Base-by-base conservation (phyloP, 345 rosid genomes). In the Eucalyptus pauciflora region DNA sequence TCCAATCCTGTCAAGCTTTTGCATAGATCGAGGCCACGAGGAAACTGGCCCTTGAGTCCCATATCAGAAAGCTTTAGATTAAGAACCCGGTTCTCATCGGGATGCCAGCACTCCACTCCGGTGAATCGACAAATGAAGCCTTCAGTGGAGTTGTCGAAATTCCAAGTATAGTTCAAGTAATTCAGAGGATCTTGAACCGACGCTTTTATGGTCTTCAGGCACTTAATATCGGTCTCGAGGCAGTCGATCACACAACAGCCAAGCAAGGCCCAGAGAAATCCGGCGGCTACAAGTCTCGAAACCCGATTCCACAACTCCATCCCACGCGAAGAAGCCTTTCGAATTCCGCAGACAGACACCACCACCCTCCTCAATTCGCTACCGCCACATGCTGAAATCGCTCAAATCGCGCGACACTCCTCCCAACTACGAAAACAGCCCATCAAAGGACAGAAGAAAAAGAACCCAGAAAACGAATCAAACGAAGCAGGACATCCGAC, bases 21-120 rank as follows among this genome's bases (percentile, higher is more conserved):
- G 91, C 99, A 97, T 1, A 91, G 22, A 45, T 13, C 2, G 48
- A 97, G 52, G 10, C 92, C 96, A 8, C 0, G 69, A 90, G 99
- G 99, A 90, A 97, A 97, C 91, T 2, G 22, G 54, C 99, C 99
- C 50, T 67, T 88, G 69, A 97, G 96, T 46, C 95, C 98, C 94
- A 86, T 92, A 90, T 94, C 95, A 4, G 94, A 86, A 46, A 97
- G 96, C 90, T 90, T 94, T 85, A 97, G 91, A 91, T 93, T 95
- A 89, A 97, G 90, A 71, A 97, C 98, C 89, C 86, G 95, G 90
- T 93, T 96, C 94, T 97, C 99, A 90, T 95, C 97, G 15, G 96
- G 97, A 85, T 97, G 99, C 99, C 99, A 97, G 88, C 99, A 97
- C 17, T 95, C 95, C 56, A 97, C 93, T 52, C 99, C 99, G 22